A percentile compares a stretch with the other conserved stretches of the same genome.
Conservation (phyloP, 2,329 filamentous ascomycete species). For the Lecanoromycetidae sp. region DNA sequence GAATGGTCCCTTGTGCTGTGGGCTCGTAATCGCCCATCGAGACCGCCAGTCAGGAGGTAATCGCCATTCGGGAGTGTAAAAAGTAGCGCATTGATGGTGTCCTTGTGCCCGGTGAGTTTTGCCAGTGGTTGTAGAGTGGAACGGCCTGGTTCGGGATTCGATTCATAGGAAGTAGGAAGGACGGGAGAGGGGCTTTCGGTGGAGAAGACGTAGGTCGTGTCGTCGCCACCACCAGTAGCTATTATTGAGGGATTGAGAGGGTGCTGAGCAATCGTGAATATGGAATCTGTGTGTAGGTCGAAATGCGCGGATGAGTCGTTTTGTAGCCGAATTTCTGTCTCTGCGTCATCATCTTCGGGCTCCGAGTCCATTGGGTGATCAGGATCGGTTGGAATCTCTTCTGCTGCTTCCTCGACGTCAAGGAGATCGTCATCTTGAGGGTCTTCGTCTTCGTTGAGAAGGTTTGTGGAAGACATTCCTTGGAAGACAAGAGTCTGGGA, state of each 20-base stretch:
- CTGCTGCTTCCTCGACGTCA: conserved; percentile 62
- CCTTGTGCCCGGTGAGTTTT: conserved; percentile 76
- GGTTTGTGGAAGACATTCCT: conserved; percentile 16
- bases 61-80: conserved; percentile 78
- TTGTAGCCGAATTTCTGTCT: conserved; percentile 60
- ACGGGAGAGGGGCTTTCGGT: conserved; percentile 53
- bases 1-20: conserved; percentile 42
- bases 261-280: conserved; percentile 92
- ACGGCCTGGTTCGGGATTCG: conserved; percentile 48
- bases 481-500: too few relatives aligned
- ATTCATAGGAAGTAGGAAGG: conserved; percentile 64
- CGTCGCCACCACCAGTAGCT: conserved; percentile 76
- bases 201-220: conserved; percentile 79
- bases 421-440: conserved; percentile 54
- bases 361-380: conserved; percentile 71
- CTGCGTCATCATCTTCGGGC: conserved; percentile 49
- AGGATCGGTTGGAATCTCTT: conserved; percentile 55
- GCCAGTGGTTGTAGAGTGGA: conserved; percentile 53
- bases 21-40: conserved; percentile 71
- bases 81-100: conserved; percentile 74
- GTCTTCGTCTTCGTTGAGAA: conserved; percentile 23
- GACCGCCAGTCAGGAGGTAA: conserved; percentile 71
- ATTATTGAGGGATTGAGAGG: conserved; percentile 65
- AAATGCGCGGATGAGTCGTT: conserved; percentile 94
- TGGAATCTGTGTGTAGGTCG: conserved; percentile 75